Percentiles rank a stretch among this genome's conserved stretches.
Conservation (phyloP, 345 rosid species). For the Erysimum cheiranthoides region DNA sequence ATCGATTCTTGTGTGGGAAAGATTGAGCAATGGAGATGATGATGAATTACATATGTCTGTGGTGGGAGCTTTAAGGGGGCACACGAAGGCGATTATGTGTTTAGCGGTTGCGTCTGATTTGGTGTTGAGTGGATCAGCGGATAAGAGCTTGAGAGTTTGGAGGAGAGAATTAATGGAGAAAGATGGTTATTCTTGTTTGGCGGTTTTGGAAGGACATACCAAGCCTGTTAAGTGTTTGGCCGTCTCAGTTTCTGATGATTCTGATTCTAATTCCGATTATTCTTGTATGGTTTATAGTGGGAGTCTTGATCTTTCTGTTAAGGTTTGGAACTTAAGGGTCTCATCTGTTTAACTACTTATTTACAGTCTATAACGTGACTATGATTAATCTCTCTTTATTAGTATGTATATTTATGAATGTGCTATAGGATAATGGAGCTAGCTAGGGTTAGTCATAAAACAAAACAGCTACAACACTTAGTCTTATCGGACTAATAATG, state of each 20-base stretch:
- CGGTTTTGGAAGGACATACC: conserved; percentile 66
- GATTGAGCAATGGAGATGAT: conserved; percentile 11
- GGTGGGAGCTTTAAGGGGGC: conserved; percentile 80
- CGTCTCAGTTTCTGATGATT: conserved; percentile 37
- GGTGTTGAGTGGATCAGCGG: conserved; percentile 78
- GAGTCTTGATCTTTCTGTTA: conserved; percentile 68
- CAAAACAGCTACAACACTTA: conserved; percentile 29
- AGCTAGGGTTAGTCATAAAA: background rate
- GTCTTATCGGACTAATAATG: background rate
- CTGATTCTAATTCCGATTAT: conserved; percentile 31
- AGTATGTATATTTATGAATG: conserved; percentile 4
- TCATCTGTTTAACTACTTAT: conserved; percentile 28
- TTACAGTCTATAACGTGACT: background rate
- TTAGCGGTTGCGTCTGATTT: conserved; percentile 57
- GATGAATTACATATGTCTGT: conserved; percentile 51
- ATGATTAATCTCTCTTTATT: conserved; percentile 11
- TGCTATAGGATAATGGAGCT: conserved; percentile 8
- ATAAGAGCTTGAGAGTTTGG: conserved; percentile 70
- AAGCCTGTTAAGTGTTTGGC: conserved; percentile 75
- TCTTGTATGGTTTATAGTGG: conserved; percentile 66
- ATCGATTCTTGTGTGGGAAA: conserved; percentile 79
- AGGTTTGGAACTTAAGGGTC: conserved; percentile 54
- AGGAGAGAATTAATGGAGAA: conserved; percentile 50
- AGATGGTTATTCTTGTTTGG: conserved; percentile 56
- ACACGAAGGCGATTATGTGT: conserved; percentile 67